Evolutionary conservation across 2,329 filamentous ascomycete species (phyloP), one percentile per base, ranked within the genome.

Genomic region (Cadophora luteo-olivacea): DNA sequence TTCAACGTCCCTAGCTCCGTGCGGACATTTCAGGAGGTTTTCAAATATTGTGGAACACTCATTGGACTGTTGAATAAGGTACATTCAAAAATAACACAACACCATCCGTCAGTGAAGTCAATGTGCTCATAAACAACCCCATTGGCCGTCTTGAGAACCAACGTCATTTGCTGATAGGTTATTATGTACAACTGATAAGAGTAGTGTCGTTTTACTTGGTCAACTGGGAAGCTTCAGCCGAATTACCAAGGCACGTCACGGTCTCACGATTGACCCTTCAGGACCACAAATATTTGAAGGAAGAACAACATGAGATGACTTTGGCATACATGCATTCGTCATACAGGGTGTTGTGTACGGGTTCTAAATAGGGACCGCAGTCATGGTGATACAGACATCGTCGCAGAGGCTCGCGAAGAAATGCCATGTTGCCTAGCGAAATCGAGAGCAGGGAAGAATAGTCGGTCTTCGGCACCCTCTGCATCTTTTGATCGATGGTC

Each of bases 201-300:
- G 33, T 25, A 41, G 4, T 8, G 36, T 19, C 16, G 38, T 62
- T 62, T 62, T 41, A 33, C 33, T 41, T 60, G 32, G 45, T 32
- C 41, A 22, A 49, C 41, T 19, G 25, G 38, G 60, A 24, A 62
- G 24, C 41, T 62, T 62, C 38, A 33, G 11, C 60, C 60, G 60
- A 62, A 24, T 14, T 32, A 11, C 41, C 60, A 62, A 48, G 36
- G 24, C 38, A 62, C 60, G 60, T 62, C 41, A 62, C 22, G 6
- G 58, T 61, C 36, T 61, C 58, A 48, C 29, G 38, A 24, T 16
- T 61, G 8, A 48, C 32, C 58, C 33, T 54, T 54, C 24, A 16
- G 24, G n/a, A 33, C 11, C 22, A 38, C 55, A 41, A 4, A 33
- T 24, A 19, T 19, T 14, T 7, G 33, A 60, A 25, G 14, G 19